Percentiles rank a stretch among this genome's conserved stretches.
phyloP scores from a whole-genome alignment of 2,329 filamentous ascomycete species.

The Sporothrix dimorphospora region DNA sequence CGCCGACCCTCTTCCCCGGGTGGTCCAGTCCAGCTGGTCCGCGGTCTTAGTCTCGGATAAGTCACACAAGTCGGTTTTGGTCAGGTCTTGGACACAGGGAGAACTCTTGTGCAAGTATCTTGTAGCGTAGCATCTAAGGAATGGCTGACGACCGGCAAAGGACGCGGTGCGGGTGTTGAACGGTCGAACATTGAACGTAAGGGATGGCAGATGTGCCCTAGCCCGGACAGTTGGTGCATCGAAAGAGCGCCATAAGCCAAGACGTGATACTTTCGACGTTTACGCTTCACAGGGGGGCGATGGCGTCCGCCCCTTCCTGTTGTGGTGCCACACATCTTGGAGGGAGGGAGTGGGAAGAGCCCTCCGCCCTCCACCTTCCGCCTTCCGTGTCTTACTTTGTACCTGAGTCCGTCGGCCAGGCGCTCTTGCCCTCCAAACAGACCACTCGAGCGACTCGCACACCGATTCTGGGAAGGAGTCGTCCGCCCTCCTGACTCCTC shows the following conservation, averaged over 20 bases:
- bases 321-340: constrained; percentile 15
- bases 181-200: neutral
- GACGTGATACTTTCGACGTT: constrained; percentile 2
- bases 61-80: neutral
- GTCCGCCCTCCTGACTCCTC: neutral
- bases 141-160: neutral
- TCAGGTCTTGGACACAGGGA: neutral
- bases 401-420: neutral
- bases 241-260: too few species aligned
- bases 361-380: neutral
- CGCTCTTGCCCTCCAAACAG: neutral
- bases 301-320: neutral
- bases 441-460: constrained; percentile 1
- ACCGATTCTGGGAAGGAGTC: constrained; percentile 6
- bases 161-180: neutral
- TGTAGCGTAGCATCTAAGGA: constrained; percentile 12
- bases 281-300: neutral
- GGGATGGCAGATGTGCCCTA: neutral
- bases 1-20: constrained; percentile 27
- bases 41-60: constrained; percentile 1
- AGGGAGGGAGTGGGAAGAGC: neutral
- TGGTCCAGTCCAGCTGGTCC: neutral
- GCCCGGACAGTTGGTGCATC: too few species aligned
- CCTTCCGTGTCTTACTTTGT: constrained; percentile 8
- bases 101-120: neutral